Evolutionary conservation across 2,329 filamentous ascomycete species (phyloP).

Genomic region (Hypoxylon rubiginosum): DNA sequence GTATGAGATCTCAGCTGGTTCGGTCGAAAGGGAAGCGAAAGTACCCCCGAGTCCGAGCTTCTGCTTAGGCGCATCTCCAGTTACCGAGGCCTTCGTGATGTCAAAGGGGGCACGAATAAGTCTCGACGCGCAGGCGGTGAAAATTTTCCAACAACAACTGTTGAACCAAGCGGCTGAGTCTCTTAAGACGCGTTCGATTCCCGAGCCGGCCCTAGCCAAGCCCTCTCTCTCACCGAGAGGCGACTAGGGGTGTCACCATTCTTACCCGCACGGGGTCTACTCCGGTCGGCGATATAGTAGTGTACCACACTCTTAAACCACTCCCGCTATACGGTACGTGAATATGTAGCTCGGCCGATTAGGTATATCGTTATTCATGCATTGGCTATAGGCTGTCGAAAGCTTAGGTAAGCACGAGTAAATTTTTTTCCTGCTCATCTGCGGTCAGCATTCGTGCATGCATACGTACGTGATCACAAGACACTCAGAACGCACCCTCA

Average conservation of each 20-base stretch:
- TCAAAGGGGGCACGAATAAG: slow-evolving; percentile 4
- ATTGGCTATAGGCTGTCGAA: slow-evolving; percentile 6
- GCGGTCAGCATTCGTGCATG: slow-evolving; percentile 43
- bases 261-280: slow-evolving; percentile 2
- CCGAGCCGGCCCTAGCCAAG: background rate
- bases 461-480: slow-evolving; percentile 42
- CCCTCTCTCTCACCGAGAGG: slow-evolving; percentile 2
- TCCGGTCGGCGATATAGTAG: slow-evolving; percentile 19
- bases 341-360: slow-evolving; percentile 15
- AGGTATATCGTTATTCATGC: slow-evolving; percentile 13
- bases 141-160: background rate
- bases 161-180: background rate
- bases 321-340: slow-evolving; percentile 15
- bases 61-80: background rate
- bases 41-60: slow-evolving; percentile 1
- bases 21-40: background rate
- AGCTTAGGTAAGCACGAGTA: slow-evolving; percentile 39
- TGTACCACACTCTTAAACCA: slow-evolving; percentile 18
- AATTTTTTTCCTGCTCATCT: slow-evolving; percentile 13
- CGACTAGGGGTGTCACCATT: slow-evolving; percentile 5
- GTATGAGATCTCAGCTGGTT: background rate
- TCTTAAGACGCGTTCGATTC: background rate
- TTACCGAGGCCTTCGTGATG: slow-evolving; percentile 16
- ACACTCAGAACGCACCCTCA: slow-evolving; percentile 31
- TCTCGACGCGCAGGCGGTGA: background rate